Evolutionary conservation across 257 asterid species (phyloP), one percentile per base, ranked within the genome.

Genomic region (Henckelia pumila): DNA sequence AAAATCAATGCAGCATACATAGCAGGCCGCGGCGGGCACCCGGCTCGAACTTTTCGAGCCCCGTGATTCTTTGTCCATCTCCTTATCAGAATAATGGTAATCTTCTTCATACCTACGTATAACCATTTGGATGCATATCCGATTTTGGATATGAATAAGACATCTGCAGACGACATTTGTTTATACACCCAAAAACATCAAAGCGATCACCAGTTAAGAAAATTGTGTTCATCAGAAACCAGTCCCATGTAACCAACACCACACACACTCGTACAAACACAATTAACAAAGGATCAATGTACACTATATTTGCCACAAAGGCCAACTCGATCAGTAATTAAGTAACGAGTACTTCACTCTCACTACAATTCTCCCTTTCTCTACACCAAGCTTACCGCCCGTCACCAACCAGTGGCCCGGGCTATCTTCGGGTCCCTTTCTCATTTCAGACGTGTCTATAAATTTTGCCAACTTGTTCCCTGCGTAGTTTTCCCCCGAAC

Each of bases 371-470:
- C 72, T 87, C 73, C 95, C 95, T 69, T 82, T 89, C 70, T 87
- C 96, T 7, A 89, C 89, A n/a, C 96, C 90, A 17, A 89, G 95
- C 75, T 89, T 89, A 71, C 95, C 95, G 7, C 95, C 96, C 0
- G 97, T 89, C 6, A 89, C 95, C 78, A 89, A 59, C 97, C 97
- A 89, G 73, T 89, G 97, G 16, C 95, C 94, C 0, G 97, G 97
- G n/a, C 81, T 68, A 80, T 87, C 88, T 69, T 80, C 77, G 7
- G 94, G 87, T 19, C 95, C 97, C 79, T 81, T 85, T 65, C 83
- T 72, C 93, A 81, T 81, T 61, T 89, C 94, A 0, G 80, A 73
- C 86, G 79, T 73, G 50, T 89, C 92, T 2, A 89, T 85, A 16
- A 85, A 84, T 76, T 89, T 89, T 1, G 83, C 95, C 86, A 89